phyloP scores from a whole-genome alignment of 1,284 basidiomycete species.

The Irpex sp. region DNA sequence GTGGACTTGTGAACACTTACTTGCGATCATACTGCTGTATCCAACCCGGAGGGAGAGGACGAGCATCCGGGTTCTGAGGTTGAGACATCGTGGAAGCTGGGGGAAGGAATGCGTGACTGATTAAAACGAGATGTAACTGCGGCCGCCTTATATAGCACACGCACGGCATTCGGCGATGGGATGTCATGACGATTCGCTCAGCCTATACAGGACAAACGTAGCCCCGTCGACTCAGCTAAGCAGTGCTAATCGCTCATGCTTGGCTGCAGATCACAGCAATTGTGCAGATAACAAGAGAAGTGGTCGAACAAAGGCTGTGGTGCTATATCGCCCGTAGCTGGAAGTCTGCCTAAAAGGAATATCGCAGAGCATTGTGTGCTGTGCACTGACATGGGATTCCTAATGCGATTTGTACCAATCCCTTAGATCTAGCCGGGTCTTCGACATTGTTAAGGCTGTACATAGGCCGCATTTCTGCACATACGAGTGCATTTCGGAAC shows the following conservation, averaged over 20 bases:
- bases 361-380: too few relatives aligned
- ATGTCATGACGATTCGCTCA: conserved; percentile 3
- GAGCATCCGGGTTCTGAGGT: conserved; percentile 58
- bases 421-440: too few relatives aligned
- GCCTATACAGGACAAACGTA: background rate
- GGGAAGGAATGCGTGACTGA: conserved; percentile 19
- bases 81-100: conserved; percentile 33
- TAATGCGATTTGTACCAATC: too few relatives aligned
- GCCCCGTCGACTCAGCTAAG: background rate
- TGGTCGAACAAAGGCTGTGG: too few relatives aligned
- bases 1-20: conserved; percentile 36
- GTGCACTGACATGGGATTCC: too few relatives aligned
- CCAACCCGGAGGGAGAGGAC: conserved; percentile 67
- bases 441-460: too few relatives aligned
- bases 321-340: too few relatives aligned
- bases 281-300: too few relatives aligned
- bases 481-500: too few relatives aligned
- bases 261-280: background rate
- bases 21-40: conserved; percentile 62
- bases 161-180: conserved; percentile 9
- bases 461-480: too few relatives aligned
- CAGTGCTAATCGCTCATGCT: background rate
- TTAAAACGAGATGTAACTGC: conserved; percentile 9
- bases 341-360: too few relatives aligned
- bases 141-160: conserved; percentile 3